Evolutionary conservation across 148 eudicot species (phyloP).

Genomic region (Dysphania ambrosioides): DNA sequence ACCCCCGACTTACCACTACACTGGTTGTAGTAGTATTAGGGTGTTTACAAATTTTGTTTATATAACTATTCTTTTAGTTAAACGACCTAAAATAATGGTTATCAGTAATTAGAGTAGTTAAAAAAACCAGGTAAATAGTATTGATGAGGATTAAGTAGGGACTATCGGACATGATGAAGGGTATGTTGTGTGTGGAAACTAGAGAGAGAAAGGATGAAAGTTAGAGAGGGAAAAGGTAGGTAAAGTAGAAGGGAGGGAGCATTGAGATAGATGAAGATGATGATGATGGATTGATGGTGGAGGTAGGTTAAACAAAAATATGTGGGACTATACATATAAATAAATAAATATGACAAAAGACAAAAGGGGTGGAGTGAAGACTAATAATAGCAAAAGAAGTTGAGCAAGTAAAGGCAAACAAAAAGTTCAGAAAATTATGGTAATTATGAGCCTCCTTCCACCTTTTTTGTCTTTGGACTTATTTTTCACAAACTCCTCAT

Average conservation of each 20-base stretch:
- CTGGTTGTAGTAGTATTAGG: no score
- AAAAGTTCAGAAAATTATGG: constrained; percentile 47
- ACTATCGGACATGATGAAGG: constrained; percentile 35
- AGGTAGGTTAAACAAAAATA: constrained; percentile 28
- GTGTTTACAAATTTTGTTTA: no score
- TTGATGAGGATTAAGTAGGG: constrained; percentile 36
- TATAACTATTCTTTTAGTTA: no score
- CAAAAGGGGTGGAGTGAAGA: constrained; percentile 7
- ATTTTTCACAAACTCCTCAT: no score
- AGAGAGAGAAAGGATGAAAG: neutral
- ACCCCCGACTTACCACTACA: no score
- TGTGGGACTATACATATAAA: constrained; percentile 31
- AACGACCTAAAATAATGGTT: no score
- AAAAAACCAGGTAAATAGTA: constrained; percentile 24
- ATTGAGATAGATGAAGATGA: constrained; percentile 25
- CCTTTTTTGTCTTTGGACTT: no score
- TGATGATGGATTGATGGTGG: constrained; percentile 33
- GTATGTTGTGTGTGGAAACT: neutral
- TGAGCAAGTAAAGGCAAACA: constrained; percentile 25
- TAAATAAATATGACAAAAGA: constrained; percentile 4
- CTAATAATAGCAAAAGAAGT: neutral
- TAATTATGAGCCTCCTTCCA: no score
- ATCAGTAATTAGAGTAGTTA: constrained; percentile 31
- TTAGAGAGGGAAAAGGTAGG: no score
- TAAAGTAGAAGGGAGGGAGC: constrained; percentile 6